A percentile compares a stretch with the other conserved stretches of the same genome.
phyloP scores from a whole-genome alignment of 106 monocot genomes.

The Gastrodia elata region DNA sequence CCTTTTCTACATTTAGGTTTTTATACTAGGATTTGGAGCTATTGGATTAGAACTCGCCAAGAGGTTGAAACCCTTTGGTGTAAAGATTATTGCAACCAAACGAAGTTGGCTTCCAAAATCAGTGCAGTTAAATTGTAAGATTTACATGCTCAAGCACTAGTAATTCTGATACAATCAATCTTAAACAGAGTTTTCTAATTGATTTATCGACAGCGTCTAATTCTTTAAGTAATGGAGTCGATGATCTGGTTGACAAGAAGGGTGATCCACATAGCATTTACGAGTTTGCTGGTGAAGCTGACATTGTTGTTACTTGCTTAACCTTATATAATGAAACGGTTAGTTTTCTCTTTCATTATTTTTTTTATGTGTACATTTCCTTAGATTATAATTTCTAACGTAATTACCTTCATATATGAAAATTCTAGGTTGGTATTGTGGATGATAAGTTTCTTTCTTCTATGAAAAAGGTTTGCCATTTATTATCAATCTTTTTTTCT shows the following conservation, averaged over 20 bases:
- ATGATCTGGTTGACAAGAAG: conserved; percentile 55
- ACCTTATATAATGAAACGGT: conserved; percentile 58
- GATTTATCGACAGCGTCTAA: conserved; percentile 5
- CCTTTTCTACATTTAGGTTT: conserved; percentile 33
- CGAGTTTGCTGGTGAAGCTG: conserved; percentile 85
- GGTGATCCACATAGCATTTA: conserved; percentile 62
- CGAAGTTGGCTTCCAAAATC: conserved; percentile 48
- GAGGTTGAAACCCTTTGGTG: conserved; percentile 75
- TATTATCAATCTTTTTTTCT: background rate
- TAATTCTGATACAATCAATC: background rate
- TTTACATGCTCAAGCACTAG: background rate
- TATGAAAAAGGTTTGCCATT: conserved; percentile 47
- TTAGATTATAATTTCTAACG: background rate
- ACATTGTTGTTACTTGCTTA: conserved; percentile 83
- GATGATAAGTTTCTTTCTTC: conserved; percentile 45
- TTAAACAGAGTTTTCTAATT: background rate
- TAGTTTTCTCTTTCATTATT: conserved; percentile 16
- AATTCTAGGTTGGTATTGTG: conserved; percentile 55
- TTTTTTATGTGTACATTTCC: conserved; percentile 1
- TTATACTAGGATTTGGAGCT: conserved; percentile 81
- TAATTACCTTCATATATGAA: conserved; percentile 1
- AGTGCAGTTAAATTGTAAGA: conserved; percentile 16
- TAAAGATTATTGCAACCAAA: conserved; percentile 83
- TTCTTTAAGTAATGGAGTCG: conserved; percentile 23
- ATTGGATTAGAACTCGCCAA: conserved; percentile 83